phyloP scores from a whole-genome alignment of 23 red algal species.

The Gracilaria gracilis region DNA sequence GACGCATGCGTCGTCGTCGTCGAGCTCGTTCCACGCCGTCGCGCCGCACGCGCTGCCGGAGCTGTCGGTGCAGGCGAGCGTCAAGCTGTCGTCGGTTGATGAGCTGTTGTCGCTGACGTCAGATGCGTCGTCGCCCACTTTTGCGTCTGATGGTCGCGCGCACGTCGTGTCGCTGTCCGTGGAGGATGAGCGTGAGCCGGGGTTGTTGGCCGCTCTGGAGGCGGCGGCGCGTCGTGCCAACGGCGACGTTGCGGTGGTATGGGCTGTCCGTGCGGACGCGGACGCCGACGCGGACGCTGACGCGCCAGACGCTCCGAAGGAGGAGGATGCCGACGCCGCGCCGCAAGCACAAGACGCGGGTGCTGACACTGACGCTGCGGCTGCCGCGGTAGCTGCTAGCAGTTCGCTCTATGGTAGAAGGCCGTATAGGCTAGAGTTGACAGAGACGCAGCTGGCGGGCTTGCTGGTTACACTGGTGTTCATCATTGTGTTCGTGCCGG shows the following conservation, averaged over 20 bases:
- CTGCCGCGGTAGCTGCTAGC: not conserved
- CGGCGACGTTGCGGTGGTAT: not conserved
- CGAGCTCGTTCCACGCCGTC: not conserved
- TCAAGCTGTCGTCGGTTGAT: not conserved
- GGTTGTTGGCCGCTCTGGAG: not conserved
- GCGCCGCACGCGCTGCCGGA: not conserved
- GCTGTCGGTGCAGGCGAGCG: not conserved
- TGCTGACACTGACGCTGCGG: not conserved
- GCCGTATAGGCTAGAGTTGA: constrained; percentile 56
- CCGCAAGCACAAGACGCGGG: too few relatives aligned
- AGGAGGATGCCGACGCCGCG: constrained; percentile 5
- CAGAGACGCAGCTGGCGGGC: constrained; percentile 40
- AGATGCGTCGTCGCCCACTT: not conserved
- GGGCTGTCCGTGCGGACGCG: not conserved
- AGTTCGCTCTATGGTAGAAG: not conserved
- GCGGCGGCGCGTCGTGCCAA: not conserved
- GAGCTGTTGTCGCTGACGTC: not conserved
- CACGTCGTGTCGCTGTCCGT: constrained; percentile 23
- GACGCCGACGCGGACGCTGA: not conserved
- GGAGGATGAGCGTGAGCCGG: not conserved
- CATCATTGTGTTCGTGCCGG: constrained; percentile 77
- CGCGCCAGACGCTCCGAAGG: constrained; percentile 9
- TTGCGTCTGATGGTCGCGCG: not conserved
- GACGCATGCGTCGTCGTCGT: not conserved
- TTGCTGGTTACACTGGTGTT: constrained; percentile 74